These are phyloP conservation scores for Phytophthora ramorum DNA, from an alignment of 352 stramenopile genomes.

Conservation along the genomic window DNA sequence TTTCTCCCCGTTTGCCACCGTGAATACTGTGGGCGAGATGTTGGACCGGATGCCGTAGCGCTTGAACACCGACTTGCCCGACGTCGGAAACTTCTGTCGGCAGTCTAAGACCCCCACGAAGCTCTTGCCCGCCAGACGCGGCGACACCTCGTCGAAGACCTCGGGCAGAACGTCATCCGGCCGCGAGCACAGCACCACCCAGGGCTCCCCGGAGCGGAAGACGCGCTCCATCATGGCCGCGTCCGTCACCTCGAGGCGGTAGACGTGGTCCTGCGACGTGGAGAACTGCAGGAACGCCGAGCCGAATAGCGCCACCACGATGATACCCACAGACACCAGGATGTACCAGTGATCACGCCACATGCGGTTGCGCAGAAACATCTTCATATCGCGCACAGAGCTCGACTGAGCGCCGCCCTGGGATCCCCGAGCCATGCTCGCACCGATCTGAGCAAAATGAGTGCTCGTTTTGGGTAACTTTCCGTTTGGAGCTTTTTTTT, in stretches of 20 bases:
- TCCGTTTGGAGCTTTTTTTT: neutral
- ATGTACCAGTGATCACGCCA: slow-evolving; percentile 82
- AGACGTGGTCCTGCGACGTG: slow-evolving; percentile 64
- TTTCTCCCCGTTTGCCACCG: slow-evolving; percentile 75
- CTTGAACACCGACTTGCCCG: slow-evolving; percentile 64
- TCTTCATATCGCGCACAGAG: slow-evolving; percentile 79
- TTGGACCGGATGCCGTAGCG: slow-evolving; percentile 69
- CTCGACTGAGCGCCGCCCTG: slow-evolving; percentile 43
- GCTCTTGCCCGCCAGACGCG: slow-evolving; percentile 60
- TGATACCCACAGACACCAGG: slow-evolving; percentile 47
- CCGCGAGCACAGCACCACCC: slow-evolving; percentile 78
- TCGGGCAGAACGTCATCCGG: slow-evolving; percentile 76
- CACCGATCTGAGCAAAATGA: slow-evolving; percentile 2
- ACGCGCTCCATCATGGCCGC: slow-evolving; percentile 63
- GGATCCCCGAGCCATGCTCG: slow-evolving; percentile 37
- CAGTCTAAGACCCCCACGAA: slow-evolving; percentile 82
- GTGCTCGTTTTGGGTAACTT: neutral
- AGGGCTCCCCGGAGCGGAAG: slow-evolving; percentile 83
- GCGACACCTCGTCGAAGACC: slow-evolving; percentile 71
- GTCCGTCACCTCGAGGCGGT: slow-evolving; percentile 70
- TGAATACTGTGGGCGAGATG: slow-evolving; percentile 81
- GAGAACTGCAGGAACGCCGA: slow-evolving; percentile 73
- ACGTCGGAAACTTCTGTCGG: slow-evolving; percentile 54
- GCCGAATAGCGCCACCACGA: slow-evolving; percentile 72
- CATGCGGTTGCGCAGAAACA: slow-evolving; percentile 86